These are phyloP conservation scores for Lentinula lateritia DNA, from an alignment of 768 basidiomycete genomes.

Conservation along the genomic window DNA sequence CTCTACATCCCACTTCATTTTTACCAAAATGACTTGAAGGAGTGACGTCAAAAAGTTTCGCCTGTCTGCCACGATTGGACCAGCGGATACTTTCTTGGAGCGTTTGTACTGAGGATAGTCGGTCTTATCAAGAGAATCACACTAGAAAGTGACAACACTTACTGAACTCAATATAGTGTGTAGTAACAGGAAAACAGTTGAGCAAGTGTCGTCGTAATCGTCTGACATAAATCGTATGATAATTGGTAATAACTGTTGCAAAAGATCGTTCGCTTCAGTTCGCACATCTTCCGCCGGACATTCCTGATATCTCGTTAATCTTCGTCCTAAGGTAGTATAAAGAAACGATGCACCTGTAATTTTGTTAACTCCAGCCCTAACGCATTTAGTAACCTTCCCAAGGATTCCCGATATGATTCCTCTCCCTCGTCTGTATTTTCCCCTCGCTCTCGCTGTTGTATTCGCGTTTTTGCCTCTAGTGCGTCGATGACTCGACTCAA, in stretches of 20 bases:
- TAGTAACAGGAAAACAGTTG: slow-evolving; percentile 78
- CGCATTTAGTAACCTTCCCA: slow-evolving; percentile 79
- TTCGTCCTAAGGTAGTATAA: neutral
- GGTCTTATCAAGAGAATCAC: neutral
- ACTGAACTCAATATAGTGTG: slow-evolving; percentile 71
- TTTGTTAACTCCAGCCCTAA: slow-evolving; percentile 81
- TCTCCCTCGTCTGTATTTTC: slow-evolving; percentile 78
- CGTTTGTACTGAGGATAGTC: slow-evolving; percentile 70
- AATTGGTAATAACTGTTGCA: slow-evolving; percentile 69
- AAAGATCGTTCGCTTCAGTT: slow-evolving; percentile 56
- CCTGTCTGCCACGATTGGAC: slow-evolving; percentile 58
- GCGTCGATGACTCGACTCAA: slow-evolving; percentile 77
- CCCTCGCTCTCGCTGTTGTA: slow-evolving; percentile 61
- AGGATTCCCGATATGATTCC: slow-evolving; percentile 82
- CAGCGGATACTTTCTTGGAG: slow-evolving; percentile 51
- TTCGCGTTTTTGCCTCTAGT: slow-evolving; percentile 70
- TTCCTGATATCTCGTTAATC: slow-evolving; percentile 37
- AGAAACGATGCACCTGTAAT: slow-evolving; percentile 40
- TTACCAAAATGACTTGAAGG: slow-evolving; percentile 72
- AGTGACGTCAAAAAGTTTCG: slow-evolving; percentile 75
- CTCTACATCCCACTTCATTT: slow-evolving; percentile 88
- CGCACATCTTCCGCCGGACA: slow-evolving; percentile 52
- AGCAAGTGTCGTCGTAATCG: slow-evolving; percentile 82
- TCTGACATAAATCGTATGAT: slow-evolving; percentile 89
- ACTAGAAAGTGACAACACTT: slow-evolving; percentile 24